Evolutionary conservation across 2,329 filamentous ascomycete species (phyloP).

Genomic region (Helminthosporium solani): DNA sequence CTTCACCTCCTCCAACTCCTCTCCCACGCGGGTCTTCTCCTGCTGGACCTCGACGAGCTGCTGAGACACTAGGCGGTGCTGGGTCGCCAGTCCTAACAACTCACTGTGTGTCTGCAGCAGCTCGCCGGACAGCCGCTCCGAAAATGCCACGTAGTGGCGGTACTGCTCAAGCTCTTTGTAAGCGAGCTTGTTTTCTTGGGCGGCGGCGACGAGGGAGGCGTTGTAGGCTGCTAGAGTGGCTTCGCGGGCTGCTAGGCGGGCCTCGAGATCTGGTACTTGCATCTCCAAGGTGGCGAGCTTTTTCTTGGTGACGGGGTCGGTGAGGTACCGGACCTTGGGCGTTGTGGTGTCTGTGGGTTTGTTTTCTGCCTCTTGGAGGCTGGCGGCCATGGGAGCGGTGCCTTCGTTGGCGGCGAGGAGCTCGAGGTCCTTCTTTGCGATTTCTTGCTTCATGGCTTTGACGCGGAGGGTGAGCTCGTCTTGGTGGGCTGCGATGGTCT

Average conservation of each 20-base stretch:
- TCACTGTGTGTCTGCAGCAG: not conserved
- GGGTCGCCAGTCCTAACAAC: not conserved
- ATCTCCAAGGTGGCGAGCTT: not conserved
- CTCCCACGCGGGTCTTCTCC: not conserved
- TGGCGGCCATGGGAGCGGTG: not conserved
- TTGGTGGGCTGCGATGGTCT: not conserved
- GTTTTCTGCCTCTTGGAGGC: not conserved
- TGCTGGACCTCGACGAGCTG: not conserved
- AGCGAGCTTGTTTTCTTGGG: not conserved
- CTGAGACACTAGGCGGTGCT: not conserved
- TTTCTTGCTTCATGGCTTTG: no score
- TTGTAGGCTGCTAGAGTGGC: no score
- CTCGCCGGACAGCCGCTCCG: not conserved
- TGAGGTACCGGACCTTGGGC: not conserved
- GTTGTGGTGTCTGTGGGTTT: not conserved
- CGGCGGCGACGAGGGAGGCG: not conserved
- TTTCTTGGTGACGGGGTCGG: not conserved
- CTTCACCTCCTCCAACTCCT: not conserved
- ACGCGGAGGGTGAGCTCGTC: no score
- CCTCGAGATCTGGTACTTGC: not conserved
- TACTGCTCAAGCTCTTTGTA: not conserved
- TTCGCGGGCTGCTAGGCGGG: not conserved
- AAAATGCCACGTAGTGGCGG: not conserved
- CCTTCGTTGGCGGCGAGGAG: no score
- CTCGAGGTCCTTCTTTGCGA: no score